These are phyloP conservation scores for Euphorbia peplus DNA, from an alignment of 345 rosid species.

Conservation along the genomic window DNA sequence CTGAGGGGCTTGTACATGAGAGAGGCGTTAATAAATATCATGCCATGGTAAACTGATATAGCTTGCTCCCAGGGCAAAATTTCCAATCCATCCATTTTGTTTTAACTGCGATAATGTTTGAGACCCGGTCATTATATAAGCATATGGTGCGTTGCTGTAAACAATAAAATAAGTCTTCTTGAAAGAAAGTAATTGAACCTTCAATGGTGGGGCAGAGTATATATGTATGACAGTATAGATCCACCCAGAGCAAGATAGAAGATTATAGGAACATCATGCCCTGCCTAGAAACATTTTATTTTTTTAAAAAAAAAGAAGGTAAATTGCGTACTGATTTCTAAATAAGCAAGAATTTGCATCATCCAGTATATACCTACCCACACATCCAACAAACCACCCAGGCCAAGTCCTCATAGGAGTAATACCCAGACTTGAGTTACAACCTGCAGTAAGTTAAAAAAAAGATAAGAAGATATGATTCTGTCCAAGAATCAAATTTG, in stretches of 20 bases:
- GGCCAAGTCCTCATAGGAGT: conserved; percentile 79
- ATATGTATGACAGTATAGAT: conserved; percentile 83
- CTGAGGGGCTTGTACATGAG: background rate
- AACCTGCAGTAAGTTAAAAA: conserved; percentile 51
- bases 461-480: background rate
- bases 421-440: conserved; percentile 84
- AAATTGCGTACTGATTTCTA: conserved; percentile 5
- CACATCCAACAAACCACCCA: conserved; percentile 75
- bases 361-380: conserved; percentile 60
- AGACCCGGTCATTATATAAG: conserved; percentile 19
- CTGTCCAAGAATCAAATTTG: background rate
- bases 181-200: conserved; percentile 45
- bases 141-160: conserved; percentile 2
- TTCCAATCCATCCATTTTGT: conserved; percentile 99
- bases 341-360: conserved; percentile 5
- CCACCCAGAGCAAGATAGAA: conserved; percentile 96
- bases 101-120: conserved; percentile 60
- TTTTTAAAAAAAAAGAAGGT: conserved; percentile 29
- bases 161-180: conserved; percentile 10
- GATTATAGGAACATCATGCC: conserved; percentile 67
- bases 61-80: conserved; percentile 93
- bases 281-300: conserved; percentile 82
- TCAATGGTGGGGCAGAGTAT: conserved; percentile 97
- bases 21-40: conserved; percentile 6
- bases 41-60: conserved; percentile 97